phyloP scores from a whole-genome alignment of 768 basidiomycete genomes.

The Suillus paluster region DNA sequence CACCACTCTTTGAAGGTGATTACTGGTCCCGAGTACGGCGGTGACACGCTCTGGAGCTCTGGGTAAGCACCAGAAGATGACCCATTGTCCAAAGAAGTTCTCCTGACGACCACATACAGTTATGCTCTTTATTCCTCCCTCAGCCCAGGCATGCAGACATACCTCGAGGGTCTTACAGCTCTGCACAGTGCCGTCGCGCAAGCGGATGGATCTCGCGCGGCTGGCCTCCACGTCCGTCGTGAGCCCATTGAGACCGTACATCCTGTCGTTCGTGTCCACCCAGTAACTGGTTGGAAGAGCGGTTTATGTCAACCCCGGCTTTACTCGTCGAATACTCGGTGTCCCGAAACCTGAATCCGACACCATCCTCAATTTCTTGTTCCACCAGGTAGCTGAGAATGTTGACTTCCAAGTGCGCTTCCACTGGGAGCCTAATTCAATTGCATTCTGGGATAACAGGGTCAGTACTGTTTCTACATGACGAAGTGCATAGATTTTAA shows the following conservation, averaged over 20 bases:
- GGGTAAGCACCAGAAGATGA: conserved; percentile 48
- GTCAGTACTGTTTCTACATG: conserved; percentile 40
- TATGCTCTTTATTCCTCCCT: conserved; percentile 86
- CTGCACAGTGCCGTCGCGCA: conserved; percentile 81
- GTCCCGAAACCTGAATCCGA: conserved; percentile 86
- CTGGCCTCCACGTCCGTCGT: conserved; percentile 71
- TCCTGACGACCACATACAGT: conserved; percentile 42
- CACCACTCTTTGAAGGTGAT: conserved; percentile 74
- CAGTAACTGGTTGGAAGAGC: conserved; percentile 84
- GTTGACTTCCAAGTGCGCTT: conserved; percentile 78
- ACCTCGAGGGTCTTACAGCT: conserved; percentile 73
- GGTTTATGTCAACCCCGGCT: conserved; percentile 85
- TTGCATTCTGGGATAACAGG: conserved; percentile 90
- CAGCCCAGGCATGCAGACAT: conserved; percentile 74
- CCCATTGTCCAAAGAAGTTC: not conserved
- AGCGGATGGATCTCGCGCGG: conserved; percentile 73
- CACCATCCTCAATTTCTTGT: conserved; percentile 68
- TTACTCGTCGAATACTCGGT: conserved; percentile 78
- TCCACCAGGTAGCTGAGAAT: conserved; percentile 70
- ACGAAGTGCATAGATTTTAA: not conserved
- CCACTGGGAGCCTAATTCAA: conserved; percentile 74
- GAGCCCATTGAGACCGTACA: conserved; percentile 72
- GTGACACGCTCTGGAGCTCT: conserved; percentile 83
- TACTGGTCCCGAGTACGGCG: conserved; percentile 70
- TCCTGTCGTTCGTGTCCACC: conserved; percentile 84